Evolutionary conservation across 192 early-diverging fungal species (phyloP), one percentile per base, ranked within the genome.

Genomic region (Lobosporangium transversale): DNA sequence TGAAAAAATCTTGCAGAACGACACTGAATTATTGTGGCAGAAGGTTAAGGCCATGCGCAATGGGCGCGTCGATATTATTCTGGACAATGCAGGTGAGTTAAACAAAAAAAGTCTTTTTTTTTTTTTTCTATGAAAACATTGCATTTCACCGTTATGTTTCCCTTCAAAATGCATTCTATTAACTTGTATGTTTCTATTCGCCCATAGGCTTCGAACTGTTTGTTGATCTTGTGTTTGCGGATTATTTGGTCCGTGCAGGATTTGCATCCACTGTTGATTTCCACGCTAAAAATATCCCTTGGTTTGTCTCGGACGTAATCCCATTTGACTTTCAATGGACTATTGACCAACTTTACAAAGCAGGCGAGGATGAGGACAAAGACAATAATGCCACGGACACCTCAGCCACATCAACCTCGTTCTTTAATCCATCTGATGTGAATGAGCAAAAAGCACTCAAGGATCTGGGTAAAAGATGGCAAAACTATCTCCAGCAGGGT

Each of bases 261-360:
- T 79, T 86, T 29, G 94, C 93, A 0, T 68, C 59, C 8, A 71
- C 83, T 27, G 78, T 98, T 15, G 85, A 91, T 21, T 94, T 98
- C 70, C 93, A 98, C 67, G 82, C 87, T 58, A 99, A 99, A 73
- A 71, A 80, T 17, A 88, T 95, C 54, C 96, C 96, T 24, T 99
- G 97, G 97, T 99, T 96, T 63, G 97, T 99, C 26, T 94, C 93
- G 0, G 97, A 99, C 68, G 92, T 93, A n/a, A 94, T 93, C 29
- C 83, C 83, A 3, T 60, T 66, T 3, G 97, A 99, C 63, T 91
- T 99, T 48, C 81, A 92, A 35, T 92, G 89, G 84, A 75, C 93
- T 27, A 53, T 94, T 5, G 69, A 82, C 5, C 73, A 76, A 32
- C 54, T 76, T 10, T 18, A 56, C 44, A 33, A 49, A 4, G 64